A percentile compares a stretch with the other conserved stretches of the same genome.
Conservation (phyloP, 23 red algal species). For the Rhodosorus marinus region DNA sequence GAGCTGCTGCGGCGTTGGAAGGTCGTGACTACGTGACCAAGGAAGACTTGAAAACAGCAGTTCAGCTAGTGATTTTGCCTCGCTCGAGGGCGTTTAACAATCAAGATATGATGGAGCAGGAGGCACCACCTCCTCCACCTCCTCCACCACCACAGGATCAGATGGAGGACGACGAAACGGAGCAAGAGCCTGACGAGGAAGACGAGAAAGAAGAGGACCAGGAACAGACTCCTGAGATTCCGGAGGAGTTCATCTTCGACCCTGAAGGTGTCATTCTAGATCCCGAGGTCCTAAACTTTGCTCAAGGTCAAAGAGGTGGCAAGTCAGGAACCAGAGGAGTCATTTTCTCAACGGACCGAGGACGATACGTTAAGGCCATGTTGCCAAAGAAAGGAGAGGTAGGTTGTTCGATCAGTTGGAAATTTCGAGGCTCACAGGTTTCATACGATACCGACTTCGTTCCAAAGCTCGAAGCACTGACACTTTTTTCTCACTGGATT, state of each 20-base stretch:
- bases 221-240: constrained; percentile 55
- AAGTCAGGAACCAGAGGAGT: constrained; percentile 58
- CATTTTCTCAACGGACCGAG: constrained; percentile 86
- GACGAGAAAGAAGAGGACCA: constrained; percentile 46
- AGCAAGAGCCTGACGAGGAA: constrained; percentile 47
- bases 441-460: too few species aligned
- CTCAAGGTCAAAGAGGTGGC: constrained; percentile 56
- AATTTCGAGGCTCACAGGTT: too few species aligned
- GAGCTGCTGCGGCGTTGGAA: constrained; percentile 76
- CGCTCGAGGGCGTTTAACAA: constrained; percentile 26
- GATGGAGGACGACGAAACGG: constrained; percentile 31
- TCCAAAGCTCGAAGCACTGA: too few species aligned
- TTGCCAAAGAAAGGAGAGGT: constrained; percentile 57
- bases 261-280: constrained; percentile 88
- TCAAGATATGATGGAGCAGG: constrained; percentile 20
- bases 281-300: constrained; percentile 72
- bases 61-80: constrained; percentile 73
- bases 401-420: too few species aligned
- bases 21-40: constrained; percentile 32
- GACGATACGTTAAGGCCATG: constrained; percentile 98
- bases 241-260: constrained; percentile 99
- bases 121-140: constrained; percentile 38
- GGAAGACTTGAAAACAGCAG: constrained; percentile 70
- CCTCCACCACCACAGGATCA: constrained; percentile 21
- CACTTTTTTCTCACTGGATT: too few species aligned